phyloP scores from a whole-genome alignment of 2,329 filamentous ascomycete species.

The Akanthomyces muscarius region DNA sequence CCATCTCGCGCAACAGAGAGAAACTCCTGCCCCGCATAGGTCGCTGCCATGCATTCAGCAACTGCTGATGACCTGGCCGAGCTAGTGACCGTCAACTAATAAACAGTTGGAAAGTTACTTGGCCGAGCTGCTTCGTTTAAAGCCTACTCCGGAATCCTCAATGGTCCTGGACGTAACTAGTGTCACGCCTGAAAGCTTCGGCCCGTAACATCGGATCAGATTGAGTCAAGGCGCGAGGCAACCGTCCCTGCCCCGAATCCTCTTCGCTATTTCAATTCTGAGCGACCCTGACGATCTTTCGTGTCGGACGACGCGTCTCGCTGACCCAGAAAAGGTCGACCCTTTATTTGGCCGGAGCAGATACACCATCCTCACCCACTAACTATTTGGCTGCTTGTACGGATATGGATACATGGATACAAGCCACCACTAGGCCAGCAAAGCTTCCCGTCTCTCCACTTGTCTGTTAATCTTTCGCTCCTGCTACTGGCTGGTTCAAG shows the following conservation, averaged over 20 bases:
- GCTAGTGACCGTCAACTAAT: neutral
- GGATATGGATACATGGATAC: neutral
- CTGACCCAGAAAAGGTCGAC: neutral
- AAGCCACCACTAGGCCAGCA: neutral
- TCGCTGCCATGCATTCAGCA: neutral
- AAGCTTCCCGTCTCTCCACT: slow-evolving; percentile 1
- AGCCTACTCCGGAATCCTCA: neutral
- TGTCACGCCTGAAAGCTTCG: neutral
- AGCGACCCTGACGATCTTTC: slow-evolving; percentile 1
- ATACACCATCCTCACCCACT: neutral
- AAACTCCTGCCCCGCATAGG: neutral
- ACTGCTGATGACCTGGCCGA: neutral
- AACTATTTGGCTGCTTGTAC: neutral
- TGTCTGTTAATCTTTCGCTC: neutral
- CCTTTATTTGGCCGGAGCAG: neutral
- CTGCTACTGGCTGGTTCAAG: neutral
- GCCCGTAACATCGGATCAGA: neutral
- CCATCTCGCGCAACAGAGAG: neutral
- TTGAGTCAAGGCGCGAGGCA: neutral
- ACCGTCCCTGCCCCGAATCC: neutral
- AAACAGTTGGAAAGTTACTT: neutral
- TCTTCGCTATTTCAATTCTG: neutral
- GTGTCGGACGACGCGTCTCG: neutral
- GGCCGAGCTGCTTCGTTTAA: neutral
- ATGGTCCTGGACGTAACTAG: neutral